phyloP scores from a whole-genome alignment of 441 rosid genomes.

The Populus tomentosa region DNA sequence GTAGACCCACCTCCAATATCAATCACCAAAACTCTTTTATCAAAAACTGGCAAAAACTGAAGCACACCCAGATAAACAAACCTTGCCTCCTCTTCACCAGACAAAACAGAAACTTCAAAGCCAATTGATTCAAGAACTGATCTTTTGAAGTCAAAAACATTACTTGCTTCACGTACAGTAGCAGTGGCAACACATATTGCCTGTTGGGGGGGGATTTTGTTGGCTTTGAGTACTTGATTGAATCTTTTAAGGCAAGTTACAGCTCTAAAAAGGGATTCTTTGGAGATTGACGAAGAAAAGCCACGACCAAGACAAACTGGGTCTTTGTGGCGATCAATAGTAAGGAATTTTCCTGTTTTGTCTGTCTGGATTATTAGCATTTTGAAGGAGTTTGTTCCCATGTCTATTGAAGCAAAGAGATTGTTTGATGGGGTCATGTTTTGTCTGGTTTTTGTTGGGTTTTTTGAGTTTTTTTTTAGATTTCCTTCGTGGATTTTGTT shows the following conservation, averaged over 20 bases:
- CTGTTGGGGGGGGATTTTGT: constrained; percentile 20
- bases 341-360: constrained; percentile 43
- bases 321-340: constrained; percentile 41
- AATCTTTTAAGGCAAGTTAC: constrained; percentile 38
- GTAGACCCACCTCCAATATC: constrained; percentile 85
- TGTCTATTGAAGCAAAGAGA: constrained; percentile 59
- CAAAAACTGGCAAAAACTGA: constrained; percentile 55
- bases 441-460: background rate
- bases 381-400: constrained; percentile 73
- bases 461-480: background rate
- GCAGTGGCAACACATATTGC: constrained; percentile 64
- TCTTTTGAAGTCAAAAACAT: constrained; percentile 35
- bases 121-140: constrained; percentile 34
- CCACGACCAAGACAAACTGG: constrained; percentile 50
- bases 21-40: constrained; percentile 41
- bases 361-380: constrained; percentile 51
- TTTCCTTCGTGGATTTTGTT: background rate
- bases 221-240: constrained; percentile 33
- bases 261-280: constrained; percentile 39
- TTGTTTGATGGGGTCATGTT: constrained; percentile 7
- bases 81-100: constrained; percentile 66
- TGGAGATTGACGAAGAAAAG: constrained; percentile 40
- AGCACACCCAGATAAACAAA: constrained; percentile 54
- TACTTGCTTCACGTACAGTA: constrained; percentile 47
- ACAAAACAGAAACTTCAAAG: constrained; percentile 37